Evolutionary conservation across 225 moss, liverwort and hornwort genomes (phyloP), one percentile per base, ranked within the genome.

Genomic region (Physcomitrium patens): DNA sequence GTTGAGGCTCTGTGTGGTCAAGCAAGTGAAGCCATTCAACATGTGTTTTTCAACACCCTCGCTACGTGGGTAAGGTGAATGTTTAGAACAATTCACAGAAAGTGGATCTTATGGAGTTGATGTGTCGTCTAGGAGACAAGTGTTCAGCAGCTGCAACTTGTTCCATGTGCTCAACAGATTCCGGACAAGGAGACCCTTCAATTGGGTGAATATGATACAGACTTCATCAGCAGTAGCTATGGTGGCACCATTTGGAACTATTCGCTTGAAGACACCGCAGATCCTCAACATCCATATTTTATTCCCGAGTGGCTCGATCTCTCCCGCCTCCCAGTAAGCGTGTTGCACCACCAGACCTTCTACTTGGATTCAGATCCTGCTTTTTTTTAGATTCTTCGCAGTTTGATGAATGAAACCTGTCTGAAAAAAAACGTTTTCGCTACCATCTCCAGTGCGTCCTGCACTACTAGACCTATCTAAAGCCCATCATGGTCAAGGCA

Each of bases 241-340:
- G 61, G 97, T 95, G 8, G 97, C 90, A 63, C 86, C 82, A 19
- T 99, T 99, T 80, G 97, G 97, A 20, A 84, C 73, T 11, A 93
- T 85, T 63, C 87, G 95, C 64, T 82, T 99, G 73, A 75, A 1
- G 94, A 99, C 67, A 99, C 91, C 61, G 63, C 95, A n/a, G 95
- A 99, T 79, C 83, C 94, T 64, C 74, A 82, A 70, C 79, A 74
- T 11, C 83, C 76, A 54, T 68, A 62, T 46, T 28, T 37, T 27
- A 46, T 60, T 75, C 31, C 41, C 23, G 11, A 75, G 59, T 42
- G 71, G 19, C 16, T 37, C 50, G 6, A 9, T 22, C 47, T 57
- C 53, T 22, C 47, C 44, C 46, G 69, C 23, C 24, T n/a, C 37
- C 80, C 57, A 19, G 0, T 9, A 73, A 68, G 68, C 70, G 65